These are phyloP conservation scores for Spinellus fusiger DNA, from an alignment of 192 early-diverging fungal species.

Conservation along the genomic window DNA sequence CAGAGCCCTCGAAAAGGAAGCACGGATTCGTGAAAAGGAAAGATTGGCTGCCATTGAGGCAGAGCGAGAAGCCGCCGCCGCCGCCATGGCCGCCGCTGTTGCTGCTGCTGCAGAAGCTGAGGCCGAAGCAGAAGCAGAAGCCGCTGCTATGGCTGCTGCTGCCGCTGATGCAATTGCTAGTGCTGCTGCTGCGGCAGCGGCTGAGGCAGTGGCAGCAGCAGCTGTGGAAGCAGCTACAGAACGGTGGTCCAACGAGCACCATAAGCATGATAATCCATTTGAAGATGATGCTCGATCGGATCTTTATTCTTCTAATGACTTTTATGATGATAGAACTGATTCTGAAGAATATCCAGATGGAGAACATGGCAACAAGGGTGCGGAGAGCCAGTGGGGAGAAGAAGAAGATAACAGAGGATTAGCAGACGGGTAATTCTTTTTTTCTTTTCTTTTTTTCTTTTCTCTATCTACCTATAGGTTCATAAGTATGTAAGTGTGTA, in stretches of 20 bases:
- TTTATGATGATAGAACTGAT: conserved; percentile 17
- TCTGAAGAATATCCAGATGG: conserved; percentile 9
- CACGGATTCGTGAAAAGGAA: conserved; percentile 39
- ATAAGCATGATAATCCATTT: conserved; percentile 26
- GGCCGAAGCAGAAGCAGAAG: neutral
- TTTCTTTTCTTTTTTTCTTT: neutral
- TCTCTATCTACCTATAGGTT: neutral
- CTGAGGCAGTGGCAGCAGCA: conserved; percentile 18
- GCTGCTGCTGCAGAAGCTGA: conserved; percentile 15
- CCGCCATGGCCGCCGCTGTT: conserved; percentile 7
- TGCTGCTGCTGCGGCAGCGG: conserved; percentile 22
- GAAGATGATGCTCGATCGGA: conserved; percentile 32
- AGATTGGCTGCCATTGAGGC: conserved; percentile 27
- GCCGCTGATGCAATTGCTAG: conserved; percentile 25
- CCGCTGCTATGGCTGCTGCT: conserved; percentile 20
- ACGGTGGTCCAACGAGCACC: conserved; percentile 6
- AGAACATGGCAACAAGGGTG: conserved; percentile 8
- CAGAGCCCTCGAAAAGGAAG: conserved; percentile 54
- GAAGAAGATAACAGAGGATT: conserved; percentile 28
- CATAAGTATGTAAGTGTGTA: too few relatives aligned
- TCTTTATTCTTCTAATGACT: conserved; percentile 10
- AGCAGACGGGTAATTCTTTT: conserved; percentile 31
- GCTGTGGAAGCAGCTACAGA: conserved; percentile 26
- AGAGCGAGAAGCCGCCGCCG: conserved; percentile 19
- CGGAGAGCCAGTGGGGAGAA: conserved; percentile 31